These are phyloP conservation scores for Massarina eburnea DNA, from an alignment of 2,329 filamentous ascomycete species.

Conservation along the genomic window DNA sequence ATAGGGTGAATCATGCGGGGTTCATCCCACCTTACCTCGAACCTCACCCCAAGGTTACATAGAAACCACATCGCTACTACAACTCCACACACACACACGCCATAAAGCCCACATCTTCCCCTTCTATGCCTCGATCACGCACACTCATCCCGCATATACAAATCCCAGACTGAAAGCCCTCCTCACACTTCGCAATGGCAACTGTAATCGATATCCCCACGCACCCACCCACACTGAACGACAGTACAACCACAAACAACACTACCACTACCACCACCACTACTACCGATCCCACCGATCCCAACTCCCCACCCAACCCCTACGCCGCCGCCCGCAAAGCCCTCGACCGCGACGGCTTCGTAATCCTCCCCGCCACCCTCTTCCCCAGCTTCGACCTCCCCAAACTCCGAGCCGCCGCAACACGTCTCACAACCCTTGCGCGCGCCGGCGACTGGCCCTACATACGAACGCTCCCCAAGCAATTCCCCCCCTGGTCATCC, in stretches of 20 bases:
- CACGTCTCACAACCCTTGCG: constrained; percentile 60
- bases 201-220: constrained; percentile 10
- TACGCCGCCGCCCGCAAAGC: constrained; percentile 47
- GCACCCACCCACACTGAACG: constrained; percentile 5
- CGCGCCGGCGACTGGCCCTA: constrained; percentile 76
- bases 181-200: constrained; percentile 9
- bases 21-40: constrained; percentile 12
- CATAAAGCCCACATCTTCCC: constrained; percentile 2
- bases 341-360: constrained; percentile 74
- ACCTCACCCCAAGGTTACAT: constrained; percentile 23
- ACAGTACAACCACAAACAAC: neutral
- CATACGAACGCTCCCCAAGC: constrained; percentile 82
- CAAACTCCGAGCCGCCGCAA: constrained; percentile 62
- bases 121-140: neutral
- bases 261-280: neutral
- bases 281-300: neutral
- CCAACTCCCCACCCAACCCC: constrained; percentile 13
- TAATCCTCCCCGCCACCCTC: constrained; percentile 69
- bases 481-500: constrained; percentile 84
- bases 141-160: neutral
- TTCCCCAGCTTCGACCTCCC: constrained; percentile 52
- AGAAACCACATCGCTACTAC: constrained; percentile 10
- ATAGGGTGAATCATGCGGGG: constrained; percentile 12
- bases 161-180: neutral
- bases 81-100: neutral